Base-by-base conservation (phyloP, 177 flowering plant genomes). In the Tripterygium wilfordii region DNA sequence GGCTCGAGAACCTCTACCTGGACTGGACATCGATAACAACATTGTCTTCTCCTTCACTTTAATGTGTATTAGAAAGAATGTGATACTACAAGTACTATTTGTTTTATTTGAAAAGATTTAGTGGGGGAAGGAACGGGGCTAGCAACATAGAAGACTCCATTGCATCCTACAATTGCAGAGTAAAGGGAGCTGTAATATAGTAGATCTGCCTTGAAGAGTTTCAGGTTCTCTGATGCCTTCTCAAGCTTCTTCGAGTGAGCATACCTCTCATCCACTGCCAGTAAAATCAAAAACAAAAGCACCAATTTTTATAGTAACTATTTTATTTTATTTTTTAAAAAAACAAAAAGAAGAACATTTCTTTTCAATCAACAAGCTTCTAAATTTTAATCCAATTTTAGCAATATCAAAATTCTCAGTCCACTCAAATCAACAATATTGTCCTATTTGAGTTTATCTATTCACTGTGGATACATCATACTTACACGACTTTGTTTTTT, bases 131-230 rank as follows among this genome's bases (percentile, higher is more conserved):
- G 91, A 42, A 79, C 85, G 0, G 91, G 88, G 52, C 70, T 57
- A 27, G 95, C 98, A 51, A 79, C 78, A 63, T 90, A 94, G 63
- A 90, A 80, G 2, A 87, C 94, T 21, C 87, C 96, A 36, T 15
- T 45, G 53, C 98, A 90, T 36, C 95, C 96, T 37, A 31, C 49
- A 50, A 90, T 58, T 29, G 96, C 91, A 3, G 75, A 51, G 40
- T 1, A 58, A 16, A 90, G 66, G n/a, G 87, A 63, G 24, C 60
- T 54, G 49, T 69, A 74, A 49, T 90, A 80, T 58, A 84, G 60
- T 57, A 90, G 51, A 33, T 84, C 83, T 32, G 80, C 90, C 64
- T 83, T 70, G 62, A 84, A 75, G 23, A 90, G 77, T 40, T 64
- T 79, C 36, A 90, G 65, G 26, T 79, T 87, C 49, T 78, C 77